A percentile compares a stretch with the other conserved stretches of the same genome.
Evolutionary conservation across 169 alveolate species (phyloP).

Genomic region (Eimeria necatrix): DNA sequence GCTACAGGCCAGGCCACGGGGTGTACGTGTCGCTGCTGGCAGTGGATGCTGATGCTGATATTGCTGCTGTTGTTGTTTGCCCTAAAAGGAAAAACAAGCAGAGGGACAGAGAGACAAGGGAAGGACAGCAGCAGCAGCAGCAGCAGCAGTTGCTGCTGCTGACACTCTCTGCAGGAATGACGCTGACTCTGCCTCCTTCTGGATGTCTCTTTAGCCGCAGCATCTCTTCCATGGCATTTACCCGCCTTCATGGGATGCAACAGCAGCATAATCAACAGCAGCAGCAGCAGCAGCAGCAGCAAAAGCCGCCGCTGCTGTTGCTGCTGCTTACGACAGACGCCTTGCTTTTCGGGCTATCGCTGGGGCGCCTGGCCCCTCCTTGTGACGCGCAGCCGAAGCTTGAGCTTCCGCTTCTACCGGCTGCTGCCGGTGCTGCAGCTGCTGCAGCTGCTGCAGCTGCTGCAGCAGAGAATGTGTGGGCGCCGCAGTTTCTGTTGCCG

Average conservation of each 20-base stretch:
- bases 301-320: too few species aligned
- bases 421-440: neutral
- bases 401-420: neutral
- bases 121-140: constrained; percentile 15
- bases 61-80: neutral
- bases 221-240: constrained; percentile 1
- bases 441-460: constrained; percentile 14
- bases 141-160: constrained; percentile 43
- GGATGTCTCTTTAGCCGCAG: neutral
- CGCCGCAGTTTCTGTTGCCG: constrained; percentile 23
- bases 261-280: neutral
- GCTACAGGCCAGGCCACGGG: neutral
- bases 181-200: neutral
- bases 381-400: neutral
- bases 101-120: neutral
- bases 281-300: neutral
- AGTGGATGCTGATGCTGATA: neutral
- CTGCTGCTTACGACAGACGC: constrained; percentile 49
- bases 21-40: neutral
- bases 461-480: neutral
- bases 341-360: neutral
- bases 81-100: neutral
- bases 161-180: neutral
- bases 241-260: neutral
- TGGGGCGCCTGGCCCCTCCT: neutral